Conservation (phyloP, 108 stramenopile genomes). For the Epithemia pelagica region DNA sequence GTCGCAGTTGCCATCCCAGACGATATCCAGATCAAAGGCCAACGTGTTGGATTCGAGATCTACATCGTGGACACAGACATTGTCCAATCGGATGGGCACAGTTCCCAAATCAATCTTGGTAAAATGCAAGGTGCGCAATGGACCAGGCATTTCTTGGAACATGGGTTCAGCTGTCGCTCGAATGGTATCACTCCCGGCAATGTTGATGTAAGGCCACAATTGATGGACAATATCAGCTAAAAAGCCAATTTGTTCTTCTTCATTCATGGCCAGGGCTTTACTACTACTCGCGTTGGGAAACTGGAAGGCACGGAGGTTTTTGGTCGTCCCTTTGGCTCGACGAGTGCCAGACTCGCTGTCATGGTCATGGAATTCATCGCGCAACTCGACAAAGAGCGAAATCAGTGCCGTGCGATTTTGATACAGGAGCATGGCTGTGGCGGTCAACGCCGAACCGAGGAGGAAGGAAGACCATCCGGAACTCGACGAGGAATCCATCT, state of each 20-base stretch:
- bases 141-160: constrained; percentile 38
- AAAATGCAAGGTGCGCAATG: constrained; percentile 41
- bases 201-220: constrained; percentile 46
- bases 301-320: too few relatives aligned
- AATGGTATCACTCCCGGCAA: constrained; percentile 35
- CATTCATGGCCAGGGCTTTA: background rate
- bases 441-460: background rate
- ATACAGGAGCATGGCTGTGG: background rate
- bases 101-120: constrained; percentile 60
- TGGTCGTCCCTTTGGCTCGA: background rate
- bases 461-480: background rate
- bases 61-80: constrained; percentile 43
- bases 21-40: constrained; percentile 52
- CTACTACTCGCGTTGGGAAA: too few relatives aligned
- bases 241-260: background rate
- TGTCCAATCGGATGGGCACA: constrained; percentile 48
- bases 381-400: background rate
- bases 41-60: constrained; percentile 17
- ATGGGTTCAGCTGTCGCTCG: constrained; percentile 47
- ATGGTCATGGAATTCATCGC: background rate
- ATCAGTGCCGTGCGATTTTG: background rate
- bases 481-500: background rate
- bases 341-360: background rate
- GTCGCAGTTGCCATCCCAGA: constrained; percentile 56
- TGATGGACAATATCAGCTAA: constrained; percentile 24